Base-by-base conservation (phyloP, 108 stramenopile species). In the Phaeodactylum tricornutum region DNA sequence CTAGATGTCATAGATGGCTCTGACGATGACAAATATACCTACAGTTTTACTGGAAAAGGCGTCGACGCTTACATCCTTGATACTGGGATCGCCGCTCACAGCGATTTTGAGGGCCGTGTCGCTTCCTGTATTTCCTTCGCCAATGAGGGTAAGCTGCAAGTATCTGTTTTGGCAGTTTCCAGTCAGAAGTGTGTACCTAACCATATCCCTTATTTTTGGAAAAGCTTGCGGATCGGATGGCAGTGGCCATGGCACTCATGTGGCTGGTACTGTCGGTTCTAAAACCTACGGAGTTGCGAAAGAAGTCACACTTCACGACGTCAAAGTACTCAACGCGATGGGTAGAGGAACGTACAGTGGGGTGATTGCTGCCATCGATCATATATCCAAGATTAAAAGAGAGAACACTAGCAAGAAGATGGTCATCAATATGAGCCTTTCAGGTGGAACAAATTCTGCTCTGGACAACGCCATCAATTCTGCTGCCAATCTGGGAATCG, bases 371-470 rank as follows among this genome's bases (percentile, higher is more conserved):
- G 44, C 20, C 4, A n/a, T 45, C 26, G 24, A 45, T 25, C n/a
- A 45, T 25, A 25, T 45, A 26, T n/a, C 20, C 20, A 25, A 21
- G 24, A 4, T 22, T 29, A 50, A 50, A 24, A 34, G 30, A 17
- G 27, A 3, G 8, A 34, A 50, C 23, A 16, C 49, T 14, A 5
- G 75, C 6, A 62, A 71, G 1, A 66, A 77, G 17, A 24, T 24
- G 20, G 49, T 50, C 33, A 71, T 84, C n/a, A 67, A 62, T 28
- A 44, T 80, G 44, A 58, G 50, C 49, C 37, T 84, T 7, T 75
- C 74, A n/a, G 64, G 75, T 16, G 22, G 5, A 3, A 15, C n/a
- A n/a, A 25, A 22, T 45, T n/a, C 4, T 22, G 44, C 44, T 45
- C 4, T 25, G 22, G 26, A 45, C 44, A 4, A 45, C n/a, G 22